Evolutionary conservation across 2,329 filamentous ascomycete genomes (phyloP).

Genomic region (Phoma sp.): DNA sequence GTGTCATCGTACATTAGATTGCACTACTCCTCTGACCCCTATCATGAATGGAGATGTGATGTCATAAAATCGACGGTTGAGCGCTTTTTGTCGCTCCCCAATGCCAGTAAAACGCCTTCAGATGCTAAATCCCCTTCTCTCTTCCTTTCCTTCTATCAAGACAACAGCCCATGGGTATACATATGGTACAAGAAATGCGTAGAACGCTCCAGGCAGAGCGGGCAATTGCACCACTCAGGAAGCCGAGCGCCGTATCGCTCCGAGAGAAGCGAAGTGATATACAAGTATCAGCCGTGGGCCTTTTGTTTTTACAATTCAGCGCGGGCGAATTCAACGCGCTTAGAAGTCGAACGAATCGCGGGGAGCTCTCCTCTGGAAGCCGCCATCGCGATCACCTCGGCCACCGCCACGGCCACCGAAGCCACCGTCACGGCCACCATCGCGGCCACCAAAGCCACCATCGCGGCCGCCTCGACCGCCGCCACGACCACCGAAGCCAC

Average conservation of each 20-base stretch:
- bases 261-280: constrained; percentile 10
- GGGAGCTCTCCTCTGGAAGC: constrained; percentile 18
- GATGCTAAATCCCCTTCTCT: not conserved
- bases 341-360: constrained; percentile 14
- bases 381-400: constrained; percentile 11
- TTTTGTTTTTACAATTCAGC: not conserved
- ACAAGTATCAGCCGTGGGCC: constrained; percentile 11
- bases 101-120: too few species aligned
- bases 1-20: too few species aligned
- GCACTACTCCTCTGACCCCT: too few species aligned
- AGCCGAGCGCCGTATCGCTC: not conserved
- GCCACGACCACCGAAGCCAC: constrained; percentile 4
- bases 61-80: too few species aligned
- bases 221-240: not conserved
- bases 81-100: too few species aligned
- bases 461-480: constrained; percentile 16
- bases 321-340: not conserved
- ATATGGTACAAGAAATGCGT: constrained; percentile 26
- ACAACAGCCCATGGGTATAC: constrained; percentile 26
- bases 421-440: constrained; percentile 10
- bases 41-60: too few species aligned
- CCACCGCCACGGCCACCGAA: constrained; percentile 3
- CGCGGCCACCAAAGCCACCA: constrained; percentile 11
- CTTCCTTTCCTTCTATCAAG: constrained; percentile 14
- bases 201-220: constrained; percentile 2